phyloP scores from a whole-genome alignment of 208 protist species.

The Acanthamoeba lenticulata region DNA sequence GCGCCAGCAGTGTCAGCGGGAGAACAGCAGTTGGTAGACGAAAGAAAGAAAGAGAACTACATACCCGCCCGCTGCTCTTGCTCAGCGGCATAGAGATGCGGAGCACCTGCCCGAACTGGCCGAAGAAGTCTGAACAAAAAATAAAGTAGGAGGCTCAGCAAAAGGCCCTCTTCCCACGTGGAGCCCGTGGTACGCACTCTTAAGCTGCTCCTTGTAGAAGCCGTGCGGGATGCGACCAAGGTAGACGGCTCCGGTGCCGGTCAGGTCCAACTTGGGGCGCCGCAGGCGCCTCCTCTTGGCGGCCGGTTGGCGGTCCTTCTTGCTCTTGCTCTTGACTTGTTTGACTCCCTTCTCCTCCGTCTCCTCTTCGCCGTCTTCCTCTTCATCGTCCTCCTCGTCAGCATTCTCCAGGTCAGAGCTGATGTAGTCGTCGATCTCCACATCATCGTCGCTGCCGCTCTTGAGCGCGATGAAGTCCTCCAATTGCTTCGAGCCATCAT shows the following conservation, averaged over 20 bases:
- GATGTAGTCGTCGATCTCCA: neutral
- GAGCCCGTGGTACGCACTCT: too few species aligned
- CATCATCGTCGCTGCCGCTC: neutral
- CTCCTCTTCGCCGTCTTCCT: neutral
- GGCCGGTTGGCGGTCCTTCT: neutral
- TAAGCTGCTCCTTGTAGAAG: constrained; percentile 80
- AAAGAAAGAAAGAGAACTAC: neutral
- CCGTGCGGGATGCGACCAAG: constrained; percentile 78
- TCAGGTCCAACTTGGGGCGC: neutral
- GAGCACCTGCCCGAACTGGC: constrained; percentile 76
- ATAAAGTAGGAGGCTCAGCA: too few species aligned
- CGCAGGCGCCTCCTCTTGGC: neutral
- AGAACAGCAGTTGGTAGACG: neutral
- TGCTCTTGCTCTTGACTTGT: neutral
- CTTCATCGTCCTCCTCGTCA: neutral
- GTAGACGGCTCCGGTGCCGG: constrained; percentile 68
- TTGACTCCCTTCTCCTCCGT: neutral
- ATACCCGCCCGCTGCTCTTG: constrained; percentile 72
- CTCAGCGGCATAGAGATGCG: constrained; percentile 66
- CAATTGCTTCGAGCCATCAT: neutral
- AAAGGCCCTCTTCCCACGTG: too few species aligned
- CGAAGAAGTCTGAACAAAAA: constrained; percentile 79
- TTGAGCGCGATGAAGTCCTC: neutral
- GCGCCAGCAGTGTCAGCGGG: neutral
- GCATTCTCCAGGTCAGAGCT: neutral